These are phyloP conservation scores for Neurospora sp. DNA, from an alignment of 495 filamentous ascomycete species.

Conservation along the genomic window DNA sequence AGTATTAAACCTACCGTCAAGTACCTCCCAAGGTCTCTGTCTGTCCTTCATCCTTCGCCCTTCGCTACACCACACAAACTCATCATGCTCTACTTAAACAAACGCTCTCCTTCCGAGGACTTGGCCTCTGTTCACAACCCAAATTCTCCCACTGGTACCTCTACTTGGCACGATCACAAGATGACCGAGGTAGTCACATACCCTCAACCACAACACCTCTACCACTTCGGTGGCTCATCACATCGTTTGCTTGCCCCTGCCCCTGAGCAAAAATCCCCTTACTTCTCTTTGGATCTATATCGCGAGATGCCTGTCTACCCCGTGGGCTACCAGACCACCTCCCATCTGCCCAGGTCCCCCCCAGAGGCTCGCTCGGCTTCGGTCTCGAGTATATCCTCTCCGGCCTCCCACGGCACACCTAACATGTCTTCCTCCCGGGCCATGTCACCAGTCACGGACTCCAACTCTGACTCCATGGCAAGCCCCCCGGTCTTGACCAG, in stretches of 20 bases:
- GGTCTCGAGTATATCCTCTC: conserved; percentile 14
- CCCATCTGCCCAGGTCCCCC: not conserved
- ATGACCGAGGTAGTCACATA: conserved; percentile 16
- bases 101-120: not conserved
- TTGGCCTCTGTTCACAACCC: not conserved
- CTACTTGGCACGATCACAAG: conserved; percentile 2
- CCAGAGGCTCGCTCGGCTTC: conserved; percentile 12
- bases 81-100: not conserved
- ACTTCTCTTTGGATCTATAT: conserved; percentile 4
- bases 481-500: not conserved
- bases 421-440: conserved; percentile 7
- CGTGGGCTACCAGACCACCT: conserved; percentile 1
- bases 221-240: conserved; percentile 6
- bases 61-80: not conserved
- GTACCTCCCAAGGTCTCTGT: not conserved
- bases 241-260: conserved; percentile 11
- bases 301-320: conserved; percentile 7
- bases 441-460: conserved; percentile 12
- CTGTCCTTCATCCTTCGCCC: not conserved
- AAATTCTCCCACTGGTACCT: not conserved
- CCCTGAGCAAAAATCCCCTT: not conserved
- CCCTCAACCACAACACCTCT: conserved; percentile 4
- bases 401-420: conserved; percentile 7
- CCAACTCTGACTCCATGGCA: not conserved
- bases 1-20: not conserved